Evolutionary conservation across 305 asterid species (phyloP).

Genomic region (Rubia balearica): DNA sequence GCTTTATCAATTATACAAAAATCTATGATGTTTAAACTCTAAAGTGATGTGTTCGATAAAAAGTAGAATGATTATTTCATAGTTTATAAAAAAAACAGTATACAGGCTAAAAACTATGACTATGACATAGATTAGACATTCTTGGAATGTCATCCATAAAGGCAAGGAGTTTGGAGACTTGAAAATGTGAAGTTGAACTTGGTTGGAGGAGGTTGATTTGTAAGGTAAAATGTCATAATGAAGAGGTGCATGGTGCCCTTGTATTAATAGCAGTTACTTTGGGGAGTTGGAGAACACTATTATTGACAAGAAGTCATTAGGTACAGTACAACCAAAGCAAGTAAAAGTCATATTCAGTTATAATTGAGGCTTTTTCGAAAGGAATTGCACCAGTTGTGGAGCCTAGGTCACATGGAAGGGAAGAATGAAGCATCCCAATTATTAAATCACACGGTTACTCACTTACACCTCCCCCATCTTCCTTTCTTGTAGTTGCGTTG

Average conservation of each 20-base stretch:
- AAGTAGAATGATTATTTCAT: too few species aligned
- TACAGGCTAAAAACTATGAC: not conserved
- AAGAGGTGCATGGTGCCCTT: not conserved
- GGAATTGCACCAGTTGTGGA: slow-evolving; percentile 24
- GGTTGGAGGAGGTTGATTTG: slow-evolving; percentile 10
- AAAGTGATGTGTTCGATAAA: too few species aligned
- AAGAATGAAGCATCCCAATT: slow-evolving; percentile 14
- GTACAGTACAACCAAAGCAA: slow-evolving; percentile 22
- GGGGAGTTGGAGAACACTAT: slow-evolving; percentile 3
- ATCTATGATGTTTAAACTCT: too few species aligned
- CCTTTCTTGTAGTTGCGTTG: too few species aligned
- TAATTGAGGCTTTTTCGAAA: slow-evolving; percentile 11
- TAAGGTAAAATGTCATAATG: slow-evolving; percentile 21
- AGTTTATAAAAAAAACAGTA: too few species aligned
- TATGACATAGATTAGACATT: not conserved
- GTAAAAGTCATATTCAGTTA: slow-evolving; percentile 8
- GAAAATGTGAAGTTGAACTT: not conserved
- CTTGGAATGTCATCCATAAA: slow-evolving; percentile 5
- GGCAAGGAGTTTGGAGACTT: not conserved
- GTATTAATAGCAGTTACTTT: not conserved
- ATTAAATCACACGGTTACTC: too few species aligned
- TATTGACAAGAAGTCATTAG: slow-evolving; percentile 22
- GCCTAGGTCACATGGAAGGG: slow-evolving; percentile 45
- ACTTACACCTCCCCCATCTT: too few species aligned
- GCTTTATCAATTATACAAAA: too few species aligned